A percentile compares a stretch with the other conserved stretches of the same genome.
Conservation (phyloP, 2,329 filamentous ascomycete genomes). For the Botrytis tulipae region DNA sequence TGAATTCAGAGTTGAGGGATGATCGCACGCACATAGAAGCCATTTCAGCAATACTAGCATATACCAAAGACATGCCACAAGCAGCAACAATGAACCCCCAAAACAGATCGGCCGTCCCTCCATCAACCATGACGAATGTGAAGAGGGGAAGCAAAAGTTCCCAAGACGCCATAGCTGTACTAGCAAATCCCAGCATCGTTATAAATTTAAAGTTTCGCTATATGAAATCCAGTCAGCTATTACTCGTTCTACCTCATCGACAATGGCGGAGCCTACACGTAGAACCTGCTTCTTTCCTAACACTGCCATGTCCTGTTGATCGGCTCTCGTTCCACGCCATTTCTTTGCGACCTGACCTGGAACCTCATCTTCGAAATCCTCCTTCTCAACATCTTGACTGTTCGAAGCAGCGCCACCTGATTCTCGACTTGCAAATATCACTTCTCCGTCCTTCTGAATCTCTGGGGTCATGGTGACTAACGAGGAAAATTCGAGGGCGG, state of each 20-base stretch:
- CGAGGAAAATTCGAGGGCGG: neutral
- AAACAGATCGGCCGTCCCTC: slow-evolving; percentile 39
- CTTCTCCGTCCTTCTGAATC: slow-evolving; percentile 4
- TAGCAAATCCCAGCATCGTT: slow-evolving; percentile 44
- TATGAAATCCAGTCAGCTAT: neutral
- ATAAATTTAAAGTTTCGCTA: slow-evolving; percentile 43
- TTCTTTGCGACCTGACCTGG: slow-evolving; percentile 9
- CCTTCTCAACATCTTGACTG: slow-evolving; percentile 26
- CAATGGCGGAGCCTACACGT: slow-evolving; percentile 16
- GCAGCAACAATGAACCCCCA: slow-evolving; percentile 38
- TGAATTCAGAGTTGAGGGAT: neutral
- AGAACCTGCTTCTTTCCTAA: slow-evolving; percentile 27
- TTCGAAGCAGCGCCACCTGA: neutral
- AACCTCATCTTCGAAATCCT: slow-evolving; percentile 13
- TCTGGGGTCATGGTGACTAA: neutral
- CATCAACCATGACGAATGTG: slow-evolving; percentile 24
- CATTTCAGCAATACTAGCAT: slow-evolving; percentile 33
- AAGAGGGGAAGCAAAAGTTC: slow-evolving; percentile 40
- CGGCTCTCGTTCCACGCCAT: slow-evolving; percentile 23
- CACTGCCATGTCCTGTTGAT: slow-evolving; percentile 22
- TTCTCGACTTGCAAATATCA: slow-evolving; percentile 1
- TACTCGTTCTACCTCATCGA: neutral
- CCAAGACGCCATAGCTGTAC: slow-evolving; percentile 45
- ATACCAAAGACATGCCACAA: slow-evolving; percentile 31
- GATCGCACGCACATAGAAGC: slow-evolving; percentile 30